phyloP scores from a whole-genome alignment of 345 rosid species.

The Zanthoxylum bungeanum region DNA sequence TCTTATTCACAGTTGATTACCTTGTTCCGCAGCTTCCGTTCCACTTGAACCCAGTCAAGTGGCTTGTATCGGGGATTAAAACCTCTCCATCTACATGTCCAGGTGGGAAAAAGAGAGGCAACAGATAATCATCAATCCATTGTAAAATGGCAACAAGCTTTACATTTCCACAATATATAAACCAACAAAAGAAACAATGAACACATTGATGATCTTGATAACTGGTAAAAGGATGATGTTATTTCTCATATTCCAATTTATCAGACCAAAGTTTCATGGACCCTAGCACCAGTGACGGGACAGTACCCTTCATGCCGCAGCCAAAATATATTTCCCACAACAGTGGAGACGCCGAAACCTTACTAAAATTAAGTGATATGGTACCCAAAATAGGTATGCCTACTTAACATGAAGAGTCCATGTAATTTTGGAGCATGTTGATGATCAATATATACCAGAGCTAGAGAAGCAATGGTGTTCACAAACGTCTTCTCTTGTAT shows the following conservation, averaged over 20 bases:
- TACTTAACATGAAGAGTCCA: background rate
- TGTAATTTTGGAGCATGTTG: background rate
- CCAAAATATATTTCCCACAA: background rate
- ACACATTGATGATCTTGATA: background rate
- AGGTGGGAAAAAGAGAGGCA: background rate
- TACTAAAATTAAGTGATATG: background rate
- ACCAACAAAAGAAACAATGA: background rate
- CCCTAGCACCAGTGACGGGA: background rate
- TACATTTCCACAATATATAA: background rate
- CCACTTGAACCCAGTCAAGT: conserved; percentile 58
- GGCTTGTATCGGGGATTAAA: conserved; percentile 52
- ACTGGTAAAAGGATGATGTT: background rate
- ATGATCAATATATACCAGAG: background rate
- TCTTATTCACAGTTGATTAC: conserved; percentile 23
- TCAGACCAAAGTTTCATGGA: background rate
- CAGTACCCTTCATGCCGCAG: background rate
- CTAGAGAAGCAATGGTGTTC: background rate
- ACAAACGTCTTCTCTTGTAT: background rate
- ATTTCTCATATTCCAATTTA: background rate
- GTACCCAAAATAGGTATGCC: background rate
- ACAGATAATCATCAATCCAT: conserved; percentile 7
- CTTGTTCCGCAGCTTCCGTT: conserved; percentile 64
- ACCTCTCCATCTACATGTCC: conserved; percentile 72
- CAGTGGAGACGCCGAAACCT: background rate
- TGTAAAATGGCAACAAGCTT: background rate